phyloP scores from a whole-genome alignment of 2,329 filamentous ascomycete genomes.

The Cercospora beticola region DNA sequence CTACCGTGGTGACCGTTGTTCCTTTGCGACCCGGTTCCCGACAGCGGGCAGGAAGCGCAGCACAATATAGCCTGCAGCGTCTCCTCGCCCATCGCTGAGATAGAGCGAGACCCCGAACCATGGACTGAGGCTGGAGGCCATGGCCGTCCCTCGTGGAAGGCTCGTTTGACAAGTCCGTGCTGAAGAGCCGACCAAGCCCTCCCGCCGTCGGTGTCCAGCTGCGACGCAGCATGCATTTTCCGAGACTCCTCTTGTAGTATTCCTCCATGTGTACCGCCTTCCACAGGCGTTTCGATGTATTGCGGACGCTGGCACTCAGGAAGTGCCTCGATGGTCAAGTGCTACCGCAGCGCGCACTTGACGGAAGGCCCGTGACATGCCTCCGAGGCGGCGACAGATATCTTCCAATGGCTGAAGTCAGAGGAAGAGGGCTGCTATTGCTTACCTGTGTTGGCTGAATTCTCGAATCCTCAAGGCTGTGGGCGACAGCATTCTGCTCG shows the following conservation, averaged over 20 bases:
- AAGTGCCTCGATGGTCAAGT: background rate
- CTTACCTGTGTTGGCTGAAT: background rate
- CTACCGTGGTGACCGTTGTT: slow-evolving; percentile 13
- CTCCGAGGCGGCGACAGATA: background rate
- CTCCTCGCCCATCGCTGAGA: slow-evolving; percentile 15
- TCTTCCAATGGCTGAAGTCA: background rate
- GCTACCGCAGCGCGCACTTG: background rate
- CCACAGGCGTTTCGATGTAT: background rate
- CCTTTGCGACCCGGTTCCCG: slow-evolving; percentile 6
- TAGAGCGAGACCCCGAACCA: background rate
- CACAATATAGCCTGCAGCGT: slow-evolving; percentile 23
- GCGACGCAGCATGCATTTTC: background rate
- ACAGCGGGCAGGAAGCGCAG: slow-evolving; percentile 16
- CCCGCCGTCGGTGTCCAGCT: background rate
- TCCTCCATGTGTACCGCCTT: background rate
- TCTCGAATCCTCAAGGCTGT: background rate
- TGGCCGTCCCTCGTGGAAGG: background rate
- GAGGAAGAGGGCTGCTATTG: background rate
- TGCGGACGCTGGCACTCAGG: background rate
- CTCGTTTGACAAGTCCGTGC: background rate
- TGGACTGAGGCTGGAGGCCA: background rate
- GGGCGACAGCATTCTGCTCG: background rate
- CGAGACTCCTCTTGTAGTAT: background rate
- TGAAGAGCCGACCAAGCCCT: background rate
- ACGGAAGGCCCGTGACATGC: background rate